Evolutionary conservation across 2,329 filamentous ascomycete genomes (phyloP), one percentile per base, ranked within the genome.

Genomic region (Diaporthe citrichinensis): DNA sequence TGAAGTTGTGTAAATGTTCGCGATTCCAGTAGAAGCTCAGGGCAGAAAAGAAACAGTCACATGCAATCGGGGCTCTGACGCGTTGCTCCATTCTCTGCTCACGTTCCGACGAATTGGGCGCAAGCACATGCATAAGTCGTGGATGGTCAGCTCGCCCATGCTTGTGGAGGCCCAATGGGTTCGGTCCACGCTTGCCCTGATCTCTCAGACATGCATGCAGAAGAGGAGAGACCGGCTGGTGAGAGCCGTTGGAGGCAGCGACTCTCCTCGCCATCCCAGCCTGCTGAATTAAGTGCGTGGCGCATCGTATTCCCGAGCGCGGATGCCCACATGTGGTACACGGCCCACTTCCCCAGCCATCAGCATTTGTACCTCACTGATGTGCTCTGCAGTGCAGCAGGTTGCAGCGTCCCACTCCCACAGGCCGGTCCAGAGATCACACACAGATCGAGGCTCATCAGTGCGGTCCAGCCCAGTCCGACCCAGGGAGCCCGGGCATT

Each of bases 141-240:
- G 74, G 76, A 76, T 74, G 74, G 69, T 68, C 71, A 73, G 69
- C 71, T 74, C 34, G 41, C 53, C 51, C 62, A 72, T 67, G 77
- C 44, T 36, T 55, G 71, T 65, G 58, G 71, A 65, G 61, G 74
- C 74, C 80, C 80, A 81, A 81, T 81, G 72, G 76, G 76, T 76
- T 62, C 59, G 61, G 71, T 78, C 78, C 80, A 81, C 79, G 80
- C 79, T 78, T 76, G 73, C 71, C 72, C 73, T 39, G 46, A 65
- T 62, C 72, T 76, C 76, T 71, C 62, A 49, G 61, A 61, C 58
- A 49, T 69, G 75, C 75, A 76, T 69, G 41, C 62, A 68, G 59
- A 46, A 65, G 59, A 44, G 31, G 58, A 58, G 59, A 72, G 55
- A 75, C 78, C 78, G 80, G 79, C 75, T 80, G 79, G 79, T 79